phyloP scores from a whole-genome alignment of 306 rosid species.

The Vigna trinervia region DNA sequence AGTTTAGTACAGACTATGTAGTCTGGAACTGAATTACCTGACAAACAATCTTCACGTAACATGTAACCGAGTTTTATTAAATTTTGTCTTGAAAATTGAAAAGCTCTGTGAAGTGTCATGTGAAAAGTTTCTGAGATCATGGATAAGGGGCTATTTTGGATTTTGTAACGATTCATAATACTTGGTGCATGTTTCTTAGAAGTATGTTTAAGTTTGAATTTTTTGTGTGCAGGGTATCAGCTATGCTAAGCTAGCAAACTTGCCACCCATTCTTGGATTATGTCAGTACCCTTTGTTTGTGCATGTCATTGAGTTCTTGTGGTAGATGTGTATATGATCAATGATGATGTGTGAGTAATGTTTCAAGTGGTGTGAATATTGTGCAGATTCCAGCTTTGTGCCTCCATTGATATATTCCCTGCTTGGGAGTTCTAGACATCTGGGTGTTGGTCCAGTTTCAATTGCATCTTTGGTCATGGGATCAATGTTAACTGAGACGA shows the following conservation, averaged over 20 bases:
- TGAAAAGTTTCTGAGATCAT: not conserved
- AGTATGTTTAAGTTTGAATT: not conserved
- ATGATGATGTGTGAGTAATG: not conserved
- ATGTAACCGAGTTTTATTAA: not conserved
- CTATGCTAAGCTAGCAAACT: constrained; percentile 95
- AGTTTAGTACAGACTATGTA: too few species aligned
- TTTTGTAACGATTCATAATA: not conserved
- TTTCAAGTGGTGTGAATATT: constrained; percentile 16
- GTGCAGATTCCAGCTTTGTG: constrained; percentile 97
- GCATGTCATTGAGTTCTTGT: not conserved
- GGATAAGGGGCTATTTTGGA: too few species aligned
- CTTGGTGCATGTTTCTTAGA: not conserved
- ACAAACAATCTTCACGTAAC: not conserved
- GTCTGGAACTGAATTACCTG: not conserved
- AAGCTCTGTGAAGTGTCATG: not conserved
- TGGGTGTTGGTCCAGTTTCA: constrained; percentile 97
- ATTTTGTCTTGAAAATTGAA: too few species aligned
- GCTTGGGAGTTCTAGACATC: constrained; percentile 93
- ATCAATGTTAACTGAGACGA: constrained; percentile 82
- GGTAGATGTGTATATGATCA: not conserved
- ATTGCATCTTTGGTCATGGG: constrained; percentile 99
- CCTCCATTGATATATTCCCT: constrained; percentile 88
- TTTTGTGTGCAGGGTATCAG: constrained; percentile 82
- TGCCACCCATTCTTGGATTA: constrained; percentile 95
- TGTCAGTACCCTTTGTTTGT: constrained; percentile 61